Evolutionary conservation across 768 basidiomycete species (phyloP), one percentile per base, ranked within the genome.

Genomic region (Austroboletus eburneus): DNA sequence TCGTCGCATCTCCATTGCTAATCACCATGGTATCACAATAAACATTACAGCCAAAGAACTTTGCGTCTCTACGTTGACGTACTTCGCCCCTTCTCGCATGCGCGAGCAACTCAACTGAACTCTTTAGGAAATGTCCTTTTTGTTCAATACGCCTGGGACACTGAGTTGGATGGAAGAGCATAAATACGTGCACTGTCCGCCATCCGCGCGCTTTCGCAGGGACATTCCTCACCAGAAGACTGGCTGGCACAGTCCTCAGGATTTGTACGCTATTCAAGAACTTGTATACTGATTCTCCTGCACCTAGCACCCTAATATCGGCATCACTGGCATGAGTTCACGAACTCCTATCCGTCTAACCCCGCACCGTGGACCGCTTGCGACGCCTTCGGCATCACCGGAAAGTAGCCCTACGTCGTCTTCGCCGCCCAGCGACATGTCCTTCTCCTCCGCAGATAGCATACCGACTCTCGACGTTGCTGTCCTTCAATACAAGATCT

Each of bases 1-100:
- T 48, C 45, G 42, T 32, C 9, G 7, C 8, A 33, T n/a, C 20
- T 30, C 44, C 38, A 42, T n/a, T 45, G 27, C 48, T 32, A 38
- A 53, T 63, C 51, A 20, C 62, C 57, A 63, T 63, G 57, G 62
- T 59, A 48, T 54, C 62, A 63, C 57, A 63, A 63, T 63, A 64
- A 46, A 33, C 50, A 29, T 29, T 42, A 48, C 40, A 42, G 47
- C 43, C 49, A n/a, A 33, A 32, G 25, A 50, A 30, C 37, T 53
- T 52, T 48, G 46, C 41, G 48, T 61, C 48, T 46, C 58, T 45
- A 55, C 29, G 46, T 41, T 57, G 56, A 46, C 56, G 51, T 62
- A 57, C 50, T 43, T 48, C 38, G 35, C 32, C 21, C 45, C 12
- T 10, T 32, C 30, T 22, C 27, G 46, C 37, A 40, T 40, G 35